Conservation (phyloP, 2,329 filamentous ascomycete genomes). For the Cytospora piceicola region DNA sequence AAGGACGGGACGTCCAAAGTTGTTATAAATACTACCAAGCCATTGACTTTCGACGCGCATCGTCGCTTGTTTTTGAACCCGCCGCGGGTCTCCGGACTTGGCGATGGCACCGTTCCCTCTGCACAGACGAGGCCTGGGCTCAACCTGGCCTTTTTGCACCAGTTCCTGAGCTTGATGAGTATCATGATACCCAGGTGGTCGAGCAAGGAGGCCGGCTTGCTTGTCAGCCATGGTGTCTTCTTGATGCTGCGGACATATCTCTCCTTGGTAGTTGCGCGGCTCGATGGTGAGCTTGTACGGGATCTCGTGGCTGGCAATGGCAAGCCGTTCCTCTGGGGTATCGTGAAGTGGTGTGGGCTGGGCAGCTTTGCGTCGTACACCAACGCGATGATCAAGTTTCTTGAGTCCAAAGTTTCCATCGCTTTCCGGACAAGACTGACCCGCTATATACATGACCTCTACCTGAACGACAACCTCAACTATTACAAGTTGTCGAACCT, state of each 20-base stretch:
- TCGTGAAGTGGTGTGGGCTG: conserved; percentile 93
- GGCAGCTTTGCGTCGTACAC: conserved; percentile 94
- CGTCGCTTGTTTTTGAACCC: conserved; percentile 90
- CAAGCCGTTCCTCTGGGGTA: conserved; percentile 82
- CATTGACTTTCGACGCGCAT: conserved; percentile 94
- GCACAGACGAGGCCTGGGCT: conserved; percentile 90
- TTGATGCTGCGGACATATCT: conserved; percentile 91
- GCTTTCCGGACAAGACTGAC: conserved; percentile 95
- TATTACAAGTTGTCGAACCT: conserved; percentile 95
- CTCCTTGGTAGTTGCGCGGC: conserved; percentile 85
- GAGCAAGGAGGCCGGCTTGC: conserved; percentile 90
- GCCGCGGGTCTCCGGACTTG: conserved; percentile 77
- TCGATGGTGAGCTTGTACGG: conserved; percentile 95
- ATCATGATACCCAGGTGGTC: conserved; percentile 97
- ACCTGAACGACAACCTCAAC: conserved; percentile 91
- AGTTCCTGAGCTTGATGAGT: conserved; percentile 93
- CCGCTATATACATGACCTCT: conserved; percentile 95
- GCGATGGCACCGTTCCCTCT: conserved; percentile 77
- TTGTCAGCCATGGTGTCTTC: conserved; percentile 88
- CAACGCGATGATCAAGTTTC: conserved; percentile 98
- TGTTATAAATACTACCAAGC: conserved; percentile 86
- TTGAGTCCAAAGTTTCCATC: conserved; percentile 97
- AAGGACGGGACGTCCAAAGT: conserved; percentile 88
- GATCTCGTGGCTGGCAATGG: conserved; percentile 96
- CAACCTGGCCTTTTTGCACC: conserved; percentile 94